Conservation (phyloP, 2,329 filamentous ascomycete genomes). For the Aspergillus sp. region DNA sequence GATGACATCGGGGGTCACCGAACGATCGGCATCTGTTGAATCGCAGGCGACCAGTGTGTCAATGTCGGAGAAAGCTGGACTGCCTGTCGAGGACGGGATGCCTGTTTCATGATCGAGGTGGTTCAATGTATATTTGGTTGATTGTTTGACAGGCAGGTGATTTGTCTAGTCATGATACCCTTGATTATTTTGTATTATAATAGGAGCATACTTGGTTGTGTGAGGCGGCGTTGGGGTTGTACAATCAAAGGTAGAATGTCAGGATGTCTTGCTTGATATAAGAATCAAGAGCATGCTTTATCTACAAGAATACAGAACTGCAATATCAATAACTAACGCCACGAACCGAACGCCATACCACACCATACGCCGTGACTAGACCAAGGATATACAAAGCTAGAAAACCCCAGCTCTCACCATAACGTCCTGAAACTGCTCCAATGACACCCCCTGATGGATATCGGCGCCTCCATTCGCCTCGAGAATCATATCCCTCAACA, state of each 20-base stretch:
- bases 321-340: background rate
- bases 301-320: too few species aligned
- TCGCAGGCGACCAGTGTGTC: slow-evolving; percentile 26
- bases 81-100: background rate
- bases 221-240: background rate
- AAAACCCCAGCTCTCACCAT: slow-evolving; percentile 80
- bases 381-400: slow-evolving; percentile 38
- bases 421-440: slow-evolving; percentile 76
- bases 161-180: background rate
- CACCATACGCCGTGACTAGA: background rate
- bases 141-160: too few species aligned
- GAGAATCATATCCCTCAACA: slow-evolving; percentile 86
- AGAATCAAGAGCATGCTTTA: too few species aligned
- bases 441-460: slow-evolving; percentile 60
- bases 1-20: slow-evolving; percentile 18
- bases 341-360: background rate
- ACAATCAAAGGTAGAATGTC: background rate
- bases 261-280: background rate
- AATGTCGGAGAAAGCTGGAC: slow-evolving; percentile 8
- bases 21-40: slow-evolving; percentile 16
- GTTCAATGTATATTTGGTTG: too few species aligned
- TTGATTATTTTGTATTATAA: slow-evolving; percentile 1
- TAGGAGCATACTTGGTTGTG: background rate
- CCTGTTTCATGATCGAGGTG: too few species aligned
- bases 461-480: slow-evolving; percentile 82